Evolutionary conservation across 345 rosid genomes (phyloP).

Genomic region (Mercurialis annua): DNA sequence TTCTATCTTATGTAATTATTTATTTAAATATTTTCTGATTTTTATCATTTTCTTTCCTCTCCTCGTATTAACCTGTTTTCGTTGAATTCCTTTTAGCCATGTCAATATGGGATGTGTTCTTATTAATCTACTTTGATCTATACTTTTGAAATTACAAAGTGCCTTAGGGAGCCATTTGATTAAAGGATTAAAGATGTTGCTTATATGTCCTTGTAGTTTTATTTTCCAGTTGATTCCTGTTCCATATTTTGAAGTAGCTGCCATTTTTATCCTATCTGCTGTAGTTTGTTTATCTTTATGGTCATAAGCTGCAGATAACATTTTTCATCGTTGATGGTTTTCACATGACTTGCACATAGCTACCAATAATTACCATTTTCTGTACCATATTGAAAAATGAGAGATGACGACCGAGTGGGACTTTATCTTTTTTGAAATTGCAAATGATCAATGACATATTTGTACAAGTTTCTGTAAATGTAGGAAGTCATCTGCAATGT

Average conservation of each 20-base stretch:
- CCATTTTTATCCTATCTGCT: neutral
- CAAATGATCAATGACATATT: neutral
- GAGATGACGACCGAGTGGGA: neutral
- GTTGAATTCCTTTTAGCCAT: too few species aligned
- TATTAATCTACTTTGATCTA: too few species aligned
- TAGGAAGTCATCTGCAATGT: neutral
- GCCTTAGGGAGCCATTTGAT: neutral
- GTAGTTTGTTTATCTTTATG: neutral
- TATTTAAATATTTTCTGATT: neutral
- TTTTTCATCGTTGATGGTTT: neutral
- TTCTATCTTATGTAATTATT: neutral
- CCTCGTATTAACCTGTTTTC: too few species aligned
- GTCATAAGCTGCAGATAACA: neutral
- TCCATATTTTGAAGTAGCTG: neutral
- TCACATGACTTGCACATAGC: neutral
- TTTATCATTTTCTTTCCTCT: too few species aligned
- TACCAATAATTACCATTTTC: neutral
- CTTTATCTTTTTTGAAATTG: neutral
- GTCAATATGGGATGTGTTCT: too few species aligned
- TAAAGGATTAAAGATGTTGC: neutral
- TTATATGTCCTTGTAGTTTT: neutral
- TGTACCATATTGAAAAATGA: neutral
- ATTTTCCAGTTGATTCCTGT: neutral
- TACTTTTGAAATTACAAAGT: too few species aligned
- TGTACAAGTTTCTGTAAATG: neutral